phyloP scores from a whole-genome alignment of 2,329 filamentous ascomycete genomes.

The Talaromyces islandicus region DNA sequence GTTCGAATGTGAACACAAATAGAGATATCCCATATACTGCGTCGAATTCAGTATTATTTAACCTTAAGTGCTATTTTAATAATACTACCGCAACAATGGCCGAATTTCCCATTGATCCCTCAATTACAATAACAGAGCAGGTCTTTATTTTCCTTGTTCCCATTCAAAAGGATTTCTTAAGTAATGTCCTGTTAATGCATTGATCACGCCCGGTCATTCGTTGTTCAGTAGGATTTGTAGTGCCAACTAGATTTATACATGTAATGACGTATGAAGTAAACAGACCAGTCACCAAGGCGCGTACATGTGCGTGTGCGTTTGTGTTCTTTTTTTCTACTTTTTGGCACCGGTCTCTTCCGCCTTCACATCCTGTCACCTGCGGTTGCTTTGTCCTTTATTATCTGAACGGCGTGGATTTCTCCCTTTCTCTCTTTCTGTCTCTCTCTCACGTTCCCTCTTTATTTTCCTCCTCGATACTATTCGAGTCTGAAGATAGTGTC shows the following conservation, averaged over 20 bases:
- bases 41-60: too few species aligned
- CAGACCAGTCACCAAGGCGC: not conserved
- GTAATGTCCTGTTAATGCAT: not conserved
- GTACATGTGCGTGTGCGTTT: not conserved
- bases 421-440: not conserved
- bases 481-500: not conserved
- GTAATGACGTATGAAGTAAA: not conserved
- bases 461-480: not conserved
- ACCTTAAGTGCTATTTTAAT: too few species aligned
- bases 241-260: not conserved
- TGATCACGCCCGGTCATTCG: not conserved
- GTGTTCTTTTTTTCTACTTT: not conserved
- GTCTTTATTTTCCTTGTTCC: not conserved
- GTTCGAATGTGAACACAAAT: too few species aligned
- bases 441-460: not conserved
- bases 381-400: not conserved
- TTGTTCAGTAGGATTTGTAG: not conserved
- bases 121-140: not conserved
- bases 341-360: not conserved
- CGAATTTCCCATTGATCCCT: not conserved
- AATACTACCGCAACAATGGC: not conserved
- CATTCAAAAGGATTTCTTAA: not conserved
- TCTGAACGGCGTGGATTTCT: not conserved
- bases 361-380: not conserved
- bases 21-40: too few species aligned